phyloP scores from a whole-genome alignment of 257 asterid genomes.

The Linderniella brevidens region DNA sequence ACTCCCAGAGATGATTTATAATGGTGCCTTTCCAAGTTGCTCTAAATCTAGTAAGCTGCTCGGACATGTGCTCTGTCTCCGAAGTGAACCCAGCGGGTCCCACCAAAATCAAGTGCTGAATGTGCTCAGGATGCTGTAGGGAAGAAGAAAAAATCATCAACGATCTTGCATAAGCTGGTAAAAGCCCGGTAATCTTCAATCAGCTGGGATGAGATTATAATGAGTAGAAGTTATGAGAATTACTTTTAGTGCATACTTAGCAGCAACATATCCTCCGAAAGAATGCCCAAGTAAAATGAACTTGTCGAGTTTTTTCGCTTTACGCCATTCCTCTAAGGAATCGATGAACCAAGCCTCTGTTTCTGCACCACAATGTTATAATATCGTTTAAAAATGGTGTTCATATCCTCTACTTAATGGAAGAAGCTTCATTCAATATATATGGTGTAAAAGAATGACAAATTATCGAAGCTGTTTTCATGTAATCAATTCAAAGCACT shows the following conservation, averaged over 20 bases:
- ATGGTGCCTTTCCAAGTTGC: conserved; percentile 90
- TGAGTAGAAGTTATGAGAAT: background rate
- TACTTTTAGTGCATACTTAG: conserved; percentile 88
- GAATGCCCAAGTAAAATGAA: conserved; percentile 95
- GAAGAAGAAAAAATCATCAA: no score
- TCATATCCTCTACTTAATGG: no score
- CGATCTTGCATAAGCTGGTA: no score
- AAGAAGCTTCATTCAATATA: no score
- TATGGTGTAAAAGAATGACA: no score
- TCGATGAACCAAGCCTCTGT: conserved; percentile 69
- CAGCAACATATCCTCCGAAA: conserved; percentile 90
- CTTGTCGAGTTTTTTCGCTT: conserved; percentile 66
- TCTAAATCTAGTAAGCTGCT: conserved; percentile 43
- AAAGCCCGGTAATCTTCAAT: conserved; percentile 9
- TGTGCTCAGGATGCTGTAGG: conserved; percentile 92
- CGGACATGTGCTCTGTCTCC: conserved; percentile 48
- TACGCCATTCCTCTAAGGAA: conserved; percentile 94
- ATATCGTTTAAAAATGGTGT: no score
- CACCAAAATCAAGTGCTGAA: conserved; percentile 71
- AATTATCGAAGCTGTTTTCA: no score
- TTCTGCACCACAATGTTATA: no score
- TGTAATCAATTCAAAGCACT: no score
- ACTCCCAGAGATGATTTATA: conserved; percentile 92
- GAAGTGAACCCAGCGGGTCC: conserved; percentile 93
- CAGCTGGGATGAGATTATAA: background rate